A percentile compares a stretch with the other conserved stretches of the same genome.
Conservation (phyloP, 441 rosid genomes). For the Sinapis alba region DNA sequence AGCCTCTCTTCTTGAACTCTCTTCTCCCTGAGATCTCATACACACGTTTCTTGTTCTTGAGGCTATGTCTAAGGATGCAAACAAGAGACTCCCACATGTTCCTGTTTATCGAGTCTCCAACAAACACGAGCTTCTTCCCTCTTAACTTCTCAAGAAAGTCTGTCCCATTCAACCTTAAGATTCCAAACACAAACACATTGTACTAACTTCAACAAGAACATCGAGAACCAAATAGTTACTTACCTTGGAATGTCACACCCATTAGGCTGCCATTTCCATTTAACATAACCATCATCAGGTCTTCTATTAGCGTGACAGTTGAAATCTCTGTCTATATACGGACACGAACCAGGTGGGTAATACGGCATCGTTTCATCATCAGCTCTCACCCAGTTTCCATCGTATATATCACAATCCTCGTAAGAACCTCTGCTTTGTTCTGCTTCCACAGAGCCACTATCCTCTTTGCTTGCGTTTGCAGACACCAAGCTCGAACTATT, state of each 20-base stretch:
- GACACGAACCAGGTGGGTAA: conserved; percentile 64
- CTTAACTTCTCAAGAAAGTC: conserved; percentile 64
- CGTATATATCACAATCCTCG: conserved; percentile 56
- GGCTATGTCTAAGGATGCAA: conserved; percentile 57
- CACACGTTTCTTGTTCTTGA: conserved; percentile 56
- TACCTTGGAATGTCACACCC: conserved; percentile 46
- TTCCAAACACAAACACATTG: conserved; percentile 22
- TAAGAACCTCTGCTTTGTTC: conserved; percentile 34
- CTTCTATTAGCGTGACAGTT: conserved; percentile 61
- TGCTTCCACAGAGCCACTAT: not conserved
- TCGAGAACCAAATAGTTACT: not conserved
- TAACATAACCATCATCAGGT: conserved; percentile 56
- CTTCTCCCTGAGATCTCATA: conserved; percentile 60
- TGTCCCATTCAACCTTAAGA: conserved; percentile 51
- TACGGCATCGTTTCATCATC: conserved; percentile 53
- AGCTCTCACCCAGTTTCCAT: conserved; percentile 63
- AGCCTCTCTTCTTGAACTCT: conserved; percentile 63
- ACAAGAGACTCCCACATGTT: conserved; percentile 87
- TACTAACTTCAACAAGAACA: not conserved
- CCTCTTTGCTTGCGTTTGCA: conserved; percentile 16
- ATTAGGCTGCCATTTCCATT: conserved; percentile 72
- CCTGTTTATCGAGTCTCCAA: conserved; percentile 68
- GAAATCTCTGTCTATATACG: conserved; percentile 59
- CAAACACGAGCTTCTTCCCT: conserved; percentile 68
- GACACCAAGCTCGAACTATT: conserved; percentile 36